These are phyloP conservation scores for Fraxinus dipetala DNA, from an alignment of 305 asterid species.

Conservation along the genomic window DNA sequence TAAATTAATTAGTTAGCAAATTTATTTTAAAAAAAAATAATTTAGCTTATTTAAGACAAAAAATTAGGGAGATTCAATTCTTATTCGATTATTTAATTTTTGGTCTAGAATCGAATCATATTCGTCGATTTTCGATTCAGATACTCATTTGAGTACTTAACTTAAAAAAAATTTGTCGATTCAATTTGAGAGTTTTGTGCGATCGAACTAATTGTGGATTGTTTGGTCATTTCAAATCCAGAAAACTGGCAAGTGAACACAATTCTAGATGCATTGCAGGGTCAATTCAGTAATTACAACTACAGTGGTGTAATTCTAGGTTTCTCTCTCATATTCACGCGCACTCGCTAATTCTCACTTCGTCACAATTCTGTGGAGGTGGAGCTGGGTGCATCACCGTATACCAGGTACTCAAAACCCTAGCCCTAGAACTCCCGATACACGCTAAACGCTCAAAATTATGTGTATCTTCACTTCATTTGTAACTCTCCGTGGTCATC, in stretches of 20 bases:
- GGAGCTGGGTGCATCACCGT: slow-evolving; percentile 42
- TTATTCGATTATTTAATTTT: no score
- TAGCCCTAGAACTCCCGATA: neutral
- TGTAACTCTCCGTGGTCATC: slow-evolving; percentile 6
- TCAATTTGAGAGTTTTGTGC: no score
- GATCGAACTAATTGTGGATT: no score
- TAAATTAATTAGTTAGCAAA: no score
- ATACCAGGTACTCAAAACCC: slow-evolving; percentile 28
- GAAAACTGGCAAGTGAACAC: neutral
- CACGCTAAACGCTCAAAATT: neutral
- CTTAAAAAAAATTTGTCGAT: no score
- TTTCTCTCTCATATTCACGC: neutral
- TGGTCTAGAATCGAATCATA: no score
- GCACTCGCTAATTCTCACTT: neutral
- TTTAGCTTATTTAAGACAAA: no score
- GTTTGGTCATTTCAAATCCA: neutral
- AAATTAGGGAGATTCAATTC: no score
- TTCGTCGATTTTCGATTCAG: no score
- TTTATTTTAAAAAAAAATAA: no score
- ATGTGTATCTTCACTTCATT: neutral
- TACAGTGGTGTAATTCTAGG: slow-evolving; percentile 21
- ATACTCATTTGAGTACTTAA: no score
- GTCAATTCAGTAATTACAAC: slow-evolving; percentile 1
- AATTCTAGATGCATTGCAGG: neutral
- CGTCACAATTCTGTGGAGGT: slow-evolving; percentile 35